A percentile compares a stretch with the other conserved stretches of the same genome.
Evolutionary conservation across 2,329 filamentous ascomycete genomes (phyloP).

Genomic region (Fusarium domesticum): DNA sequence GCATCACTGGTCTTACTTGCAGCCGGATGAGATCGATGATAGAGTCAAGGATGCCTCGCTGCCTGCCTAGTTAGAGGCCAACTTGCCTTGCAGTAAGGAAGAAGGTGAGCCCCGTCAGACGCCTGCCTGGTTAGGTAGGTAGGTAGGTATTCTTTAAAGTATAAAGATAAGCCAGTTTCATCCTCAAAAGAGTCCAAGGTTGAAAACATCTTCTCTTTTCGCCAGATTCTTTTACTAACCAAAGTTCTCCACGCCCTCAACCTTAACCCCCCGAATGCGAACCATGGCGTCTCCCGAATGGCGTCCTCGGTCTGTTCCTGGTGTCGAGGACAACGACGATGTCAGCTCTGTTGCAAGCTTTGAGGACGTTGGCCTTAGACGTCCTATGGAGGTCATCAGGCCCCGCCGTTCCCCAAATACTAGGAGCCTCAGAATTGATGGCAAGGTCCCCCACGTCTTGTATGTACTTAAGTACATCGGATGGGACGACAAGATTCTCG

Average conservation of each 20-base stretch:
- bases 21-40: no score
- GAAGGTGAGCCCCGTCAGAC: background rate
- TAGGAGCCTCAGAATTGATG: conserved; percentile 28
- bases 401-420: conserved; percentile 1
- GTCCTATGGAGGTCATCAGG: background rate
- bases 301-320: conserved; percentile 1
- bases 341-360: conserved; percentile 24
- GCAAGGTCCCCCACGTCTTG: conserved; percentile 40
- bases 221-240: background rate
- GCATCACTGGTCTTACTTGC: no score
- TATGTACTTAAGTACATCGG: conserved; percentile 42
- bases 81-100: no score
- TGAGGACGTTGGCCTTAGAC: conserved; percentile 22
- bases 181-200: no score
- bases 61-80: no score
- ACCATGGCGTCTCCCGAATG: conserved; percentile 16
- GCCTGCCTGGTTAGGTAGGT: background rate
- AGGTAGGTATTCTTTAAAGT: background rate
- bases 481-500: conserved; percentile 32
- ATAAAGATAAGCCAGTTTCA: no score
- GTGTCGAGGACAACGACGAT: conserved; percentile 12
- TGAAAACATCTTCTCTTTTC: no score
- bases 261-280: background rate
- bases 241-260: no score
- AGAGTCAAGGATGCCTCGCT: no score